These are phyloP conservation scores for Dorcoceras hygrometricum DNA, from an alignment of 257 asterid species.

Conservation along the genomic window DNA sequence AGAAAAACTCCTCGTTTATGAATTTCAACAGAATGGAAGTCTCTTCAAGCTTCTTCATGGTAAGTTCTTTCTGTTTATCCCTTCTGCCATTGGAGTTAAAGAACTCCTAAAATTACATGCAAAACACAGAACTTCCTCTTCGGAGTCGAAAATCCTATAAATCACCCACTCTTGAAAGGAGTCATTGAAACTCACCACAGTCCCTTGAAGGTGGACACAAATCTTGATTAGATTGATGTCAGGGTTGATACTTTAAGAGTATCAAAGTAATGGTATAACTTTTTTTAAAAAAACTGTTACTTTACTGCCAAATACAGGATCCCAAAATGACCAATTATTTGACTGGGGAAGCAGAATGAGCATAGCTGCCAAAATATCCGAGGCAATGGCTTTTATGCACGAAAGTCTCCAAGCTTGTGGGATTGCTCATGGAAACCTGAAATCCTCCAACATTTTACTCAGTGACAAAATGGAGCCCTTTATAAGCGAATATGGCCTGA, in stretches of 20 bases:
- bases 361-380: slow-evolving; percentile 44
- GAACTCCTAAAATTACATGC: too few species aligned
- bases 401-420: slow-evolving; percentile 43
- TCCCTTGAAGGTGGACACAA: neutral
- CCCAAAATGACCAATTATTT: slow-evolving; percentile 33
- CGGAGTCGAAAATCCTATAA: too few species aligned
- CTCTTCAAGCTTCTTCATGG: slow-evolving; percentile 69
- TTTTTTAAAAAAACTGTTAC: neutral
- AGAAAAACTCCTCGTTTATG: slow-evolving; percentile 69
- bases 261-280: neutral
- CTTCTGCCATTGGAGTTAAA: neutral
- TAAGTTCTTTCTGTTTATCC: slow-evolving; percentile 18
- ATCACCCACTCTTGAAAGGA: too few species aligned
- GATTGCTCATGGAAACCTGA: slow-evolving; percentile 69
- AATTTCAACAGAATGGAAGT: slow-evolving; percentile 63
- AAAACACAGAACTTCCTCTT: too few species aligned
- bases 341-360: slow-evolving; percentile 60
- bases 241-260: too few species aligned
- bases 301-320: slow-evolving; percentile 36
- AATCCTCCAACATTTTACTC: slow-evolving; percentile 64
- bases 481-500: slow-evolving; percentile 68
- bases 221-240: neutral
- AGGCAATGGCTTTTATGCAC: slow-evolving; percentile 63
- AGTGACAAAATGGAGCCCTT: slow-evolving; percentile 50
- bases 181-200: too few species aligned